These are phyloP conservation scores for Calonectria fujianensis DNA, from an alignment of 2,329 filamentous ascomycete genomes.

Conservation along the genomic window DNA sequence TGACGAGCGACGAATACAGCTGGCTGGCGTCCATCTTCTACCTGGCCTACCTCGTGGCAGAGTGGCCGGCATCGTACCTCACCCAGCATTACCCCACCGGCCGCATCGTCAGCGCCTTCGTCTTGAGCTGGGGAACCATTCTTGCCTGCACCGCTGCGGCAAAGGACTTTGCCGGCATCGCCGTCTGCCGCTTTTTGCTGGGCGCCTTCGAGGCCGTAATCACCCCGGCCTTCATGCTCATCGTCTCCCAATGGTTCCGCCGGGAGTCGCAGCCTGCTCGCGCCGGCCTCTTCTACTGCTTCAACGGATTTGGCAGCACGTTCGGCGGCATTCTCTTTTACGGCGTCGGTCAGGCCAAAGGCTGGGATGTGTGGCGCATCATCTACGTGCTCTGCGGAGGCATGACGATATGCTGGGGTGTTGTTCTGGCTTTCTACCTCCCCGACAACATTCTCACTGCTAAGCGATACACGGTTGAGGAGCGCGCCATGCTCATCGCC, in stretches of 20 bases:
- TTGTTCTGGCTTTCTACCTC: constrained; percentile 65
- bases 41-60: constrained; percentile 67
- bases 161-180: constrained; percentile 65
- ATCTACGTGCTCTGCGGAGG: constrained; percentile 72
- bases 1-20: constrained; percentile 68
- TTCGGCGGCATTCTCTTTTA: constrained; percentile 69
- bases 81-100: constrained; percentile 60
- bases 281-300: constrained; percentile 62
- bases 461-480: constrained; percentile 50
- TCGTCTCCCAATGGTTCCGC: constrained; percentile 70
- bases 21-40: constrained; percentile 76
- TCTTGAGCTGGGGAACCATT: constrained; percentile 62
- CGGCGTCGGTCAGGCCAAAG: constrained; percentile 70
- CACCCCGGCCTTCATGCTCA: constrained; percentile 71
- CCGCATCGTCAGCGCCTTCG: constrained; percentile 59
- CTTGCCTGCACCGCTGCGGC: constrained; percentile 66
- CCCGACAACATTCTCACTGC: constrained; percentile 68
- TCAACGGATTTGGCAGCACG: constrained; percentile 68
- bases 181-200: constrained; percentile 67
- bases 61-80: constrained; percentile 62
- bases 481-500: constrained; percentile 71
- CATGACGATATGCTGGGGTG: constrained; percentile 68
- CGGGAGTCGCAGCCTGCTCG: constrained; percentile 68
- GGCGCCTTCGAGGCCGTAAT: constrained; percentile 70
- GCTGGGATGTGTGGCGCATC: constrained; percentile 68